Percentiles rank a stretch among this genome's conserved stretches.
phyloP scores from a whole-genome alignment of 2,329 filamentous ascomycete species.

The Claviceps pazoutovae region DNA sequence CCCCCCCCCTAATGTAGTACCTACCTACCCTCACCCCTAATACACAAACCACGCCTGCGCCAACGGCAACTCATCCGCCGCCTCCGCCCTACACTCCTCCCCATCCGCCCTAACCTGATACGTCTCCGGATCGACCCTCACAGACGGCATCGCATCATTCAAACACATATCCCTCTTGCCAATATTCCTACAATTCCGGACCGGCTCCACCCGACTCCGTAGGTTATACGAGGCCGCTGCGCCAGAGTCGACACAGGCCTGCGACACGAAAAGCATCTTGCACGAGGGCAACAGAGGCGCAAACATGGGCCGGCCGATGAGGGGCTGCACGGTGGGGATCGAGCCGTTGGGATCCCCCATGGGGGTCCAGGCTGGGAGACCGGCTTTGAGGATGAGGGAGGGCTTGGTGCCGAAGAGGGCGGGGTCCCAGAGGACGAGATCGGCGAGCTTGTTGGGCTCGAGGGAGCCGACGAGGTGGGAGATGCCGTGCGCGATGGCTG shows the following conservation, averaged over 20 bases:
- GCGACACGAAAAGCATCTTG: conserved; percentile 72
- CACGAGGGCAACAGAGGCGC: conserved; percentile 56
- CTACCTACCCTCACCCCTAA: neutral
- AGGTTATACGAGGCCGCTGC: conserved; percentile 58
- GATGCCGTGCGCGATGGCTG: conserved; percentile 84
- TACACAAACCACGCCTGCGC: conserved; percentile 60
- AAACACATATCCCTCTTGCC: conserved; percentile 83
- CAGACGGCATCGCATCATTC: conserved; percentile 70
- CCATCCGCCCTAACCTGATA: conserved; percentile 84
- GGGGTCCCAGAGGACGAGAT: conserved; percentile 78
- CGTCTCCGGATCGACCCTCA: conserved; percentile 83
- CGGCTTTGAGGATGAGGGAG: conserved; percentile 67
- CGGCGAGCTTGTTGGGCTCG: conserved; percentile 80
- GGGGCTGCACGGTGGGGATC: conserved; percentile 77
- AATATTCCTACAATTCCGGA: conserved; percentile 60
- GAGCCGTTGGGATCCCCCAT: conserved; percentile 80
- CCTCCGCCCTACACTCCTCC: conserved; percentile 56
- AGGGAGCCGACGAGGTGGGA: conserved; percentile 72
- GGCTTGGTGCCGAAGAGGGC: conserved; percentile 83
- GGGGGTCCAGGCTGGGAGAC: conserved; percentile 66
- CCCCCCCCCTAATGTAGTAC: too few species aligned
- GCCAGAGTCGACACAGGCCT: conserved; percentile 54
- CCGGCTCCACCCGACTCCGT: conserved; percentile 65
- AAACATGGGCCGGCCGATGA: conserved; percentile 79
- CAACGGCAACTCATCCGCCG: conserved; percentile 56